These are phyloP conservation scores for Clohesyomyces aquaticus DNA, from an alignment of 495 filamentous ascomycete species.

Conservation along the genomic window DNA sequence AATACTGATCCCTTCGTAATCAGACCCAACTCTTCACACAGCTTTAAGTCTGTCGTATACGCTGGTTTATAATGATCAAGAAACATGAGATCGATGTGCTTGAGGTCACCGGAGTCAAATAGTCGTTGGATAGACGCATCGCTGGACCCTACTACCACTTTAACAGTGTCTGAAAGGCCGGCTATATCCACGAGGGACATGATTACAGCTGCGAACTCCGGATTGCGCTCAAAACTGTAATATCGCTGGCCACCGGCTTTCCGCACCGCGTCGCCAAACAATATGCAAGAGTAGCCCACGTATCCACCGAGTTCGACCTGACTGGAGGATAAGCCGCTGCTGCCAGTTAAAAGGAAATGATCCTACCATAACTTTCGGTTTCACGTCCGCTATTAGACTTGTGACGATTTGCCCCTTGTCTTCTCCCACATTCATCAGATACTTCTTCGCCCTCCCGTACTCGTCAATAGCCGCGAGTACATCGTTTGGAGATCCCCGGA, in stretches of 20 bases:
- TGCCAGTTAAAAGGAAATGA: neutral
- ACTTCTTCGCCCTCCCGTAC: conserved; percentile 64
- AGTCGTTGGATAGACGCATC: conserved; percentile 62
- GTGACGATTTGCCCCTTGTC: conserved; percentile 70
- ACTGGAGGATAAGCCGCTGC: too few relatives aligned
- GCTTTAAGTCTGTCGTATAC: conserved; percentile 71
- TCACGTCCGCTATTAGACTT: conserved; percentile 64
- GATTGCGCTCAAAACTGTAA: conserved; percentile 68
- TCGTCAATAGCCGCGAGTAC: conserved; percentile 74
- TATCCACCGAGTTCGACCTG: conserved; percentile 78
- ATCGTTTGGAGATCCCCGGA: conserved; percentile 65
- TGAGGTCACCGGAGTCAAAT: conserved; percentile 55
- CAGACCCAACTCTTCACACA: conserved; percentile 68
- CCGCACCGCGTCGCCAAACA: conserved; percentile 67
- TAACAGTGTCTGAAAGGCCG: conserved; percentile 66
- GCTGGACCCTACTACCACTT: conserved; percentile 68
- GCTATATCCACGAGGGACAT: conserved; percentile 67
- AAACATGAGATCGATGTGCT: conserved; percentile 68
- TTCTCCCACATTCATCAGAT: conserved; percentile 79
- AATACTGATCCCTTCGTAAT: conserved; percentile 64
- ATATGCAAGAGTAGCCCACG: conserved; percentile 76
- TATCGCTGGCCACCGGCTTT: conserved; percentile 63
- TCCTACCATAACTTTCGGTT: conserved; percentile 64
- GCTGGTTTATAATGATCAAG: conserved; percentile 76
- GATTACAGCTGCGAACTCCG: conserved; percentile 68